Conservation (phyloP, 306 rosid genomes). For the Hippophae rhamnoides region DNA sequence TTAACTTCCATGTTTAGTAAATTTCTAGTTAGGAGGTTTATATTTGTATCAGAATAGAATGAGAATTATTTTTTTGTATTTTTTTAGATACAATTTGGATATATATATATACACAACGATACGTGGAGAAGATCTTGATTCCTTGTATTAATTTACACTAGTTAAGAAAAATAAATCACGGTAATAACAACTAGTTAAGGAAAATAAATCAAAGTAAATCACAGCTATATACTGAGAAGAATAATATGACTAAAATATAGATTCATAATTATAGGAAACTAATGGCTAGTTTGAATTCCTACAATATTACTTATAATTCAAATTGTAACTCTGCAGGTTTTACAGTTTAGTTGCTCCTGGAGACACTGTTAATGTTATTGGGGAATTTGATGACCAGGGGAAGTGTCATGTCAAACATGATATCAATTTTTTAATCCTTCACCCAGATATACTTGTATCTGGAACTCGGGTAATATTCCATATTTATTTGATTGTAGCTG, state of each 20-base stretch:
- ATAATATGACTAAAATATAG: too few relatives aligned
- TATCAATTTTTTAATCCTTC: conserved; percentile 61
- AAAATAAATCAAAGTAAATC: too few relatives aligned
- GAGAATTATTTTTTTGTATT: neutral
- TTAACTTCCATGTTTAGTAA: conserved; percentile 8
- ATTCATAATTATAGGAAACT: too few relatives aligned
- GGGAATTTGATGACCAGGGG: conserved; percentile 69
- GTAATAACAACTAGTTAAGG: too few relatives aligned
- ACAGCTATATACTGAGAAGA: too few relatives aligned
- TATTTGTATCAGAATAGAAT: too few relatives aligned
- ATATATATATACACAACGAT: too few relatives aligned
- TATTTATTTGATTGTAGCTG: conserved; percentile 8
- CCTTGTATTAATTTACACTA: too few relatives aligned
- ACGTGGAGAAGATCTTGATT: too few relatives aligned
- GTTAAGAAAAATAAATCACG: too few relatives aligned
- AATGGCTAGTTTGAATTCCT: too few relatives aligned
- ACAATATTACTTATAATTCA: neutral
- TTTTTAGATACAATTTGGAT: neutral
- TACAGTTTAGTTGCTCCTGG: conserved; percentile 73
- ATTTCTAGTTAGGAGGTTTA: conserved; percentile 8
- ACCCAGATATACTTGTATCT: conserved; percentile 70
- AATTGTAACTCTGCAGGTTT: conserved; percentile 38
- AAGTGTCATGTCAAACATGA: conserved; percentile 55
- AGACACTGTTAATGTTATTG: conserved; percentile 73
- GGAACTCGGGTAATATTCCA: conserved; percentile 76